Conservation (phyloP, 2,329 filamentous ascomycete species). For the Colletotrichum trifolii region DNA sequence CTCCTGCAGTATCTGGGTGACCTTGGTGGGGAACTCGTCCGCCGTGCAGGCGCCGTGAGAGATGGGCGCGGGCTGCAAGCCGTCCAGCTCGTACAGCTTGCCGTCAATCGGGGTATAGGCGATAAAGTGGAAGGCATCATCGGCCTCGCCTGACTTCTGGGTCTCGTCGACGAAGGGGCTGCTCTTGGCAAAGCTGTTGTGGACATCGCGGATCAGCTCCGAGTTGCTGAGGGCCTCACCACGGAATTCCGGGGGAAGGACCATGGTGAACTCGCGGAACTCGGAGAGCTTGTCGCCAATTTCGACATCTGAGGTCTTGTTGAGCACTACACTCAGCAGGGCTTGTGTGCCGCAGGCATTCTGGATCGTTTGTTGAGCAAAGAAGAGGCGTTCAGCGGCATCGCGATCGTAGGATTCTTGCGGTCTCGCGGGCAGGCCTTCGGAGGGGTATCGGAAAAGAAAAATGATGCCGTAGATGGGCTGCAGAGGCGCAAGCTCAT, state of each 20-base stretch:
- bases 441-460: constrained; percentile 94
- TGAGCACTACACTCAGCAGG: constrained; percentile 89
- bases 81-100: constrained; percentile 92
- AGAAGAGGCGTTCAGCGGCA: constrained; percentile 85
- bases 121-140: constrained; percentile 98
- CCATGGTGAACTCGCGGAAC: constrained; percentile 90
- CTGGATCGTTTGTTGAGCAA: constrained; percentile 96
- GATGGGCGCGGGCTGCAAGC: constrained; percentile 92
- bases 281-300: constrained; percentile 77
- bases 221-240: constrained; percentile 71
- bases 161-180: constrained; percentile 96
- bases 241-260: constrained; percentile 79
- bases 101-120: constrained; percentile 88
- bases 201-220: constrained; percentile 78
- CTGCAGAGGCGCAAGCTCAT: constrained; percentile 75
- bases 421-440: constrained; percentile 61
- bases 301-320: constrained; percentile 78
- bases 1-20: constrained; percentile 87
- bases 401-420: constrained; percentile 73
- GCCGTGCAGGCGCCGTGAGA: constrained; percentile 80
- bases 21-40: constrained; percentile 80
- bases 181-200: constrained; percentile 90
- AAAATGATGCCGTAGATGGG: constrained; percentile 97
- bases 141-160: constrained; percentile 74
- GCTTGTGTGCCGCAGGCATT: constrained; percentile 98